Evolutionary conservation across 2,329 filamentous ascomycete species (phyloP), one percentile per base, ranked within the genome.

Genomic region (Penicillium janthinellum): DNA sequence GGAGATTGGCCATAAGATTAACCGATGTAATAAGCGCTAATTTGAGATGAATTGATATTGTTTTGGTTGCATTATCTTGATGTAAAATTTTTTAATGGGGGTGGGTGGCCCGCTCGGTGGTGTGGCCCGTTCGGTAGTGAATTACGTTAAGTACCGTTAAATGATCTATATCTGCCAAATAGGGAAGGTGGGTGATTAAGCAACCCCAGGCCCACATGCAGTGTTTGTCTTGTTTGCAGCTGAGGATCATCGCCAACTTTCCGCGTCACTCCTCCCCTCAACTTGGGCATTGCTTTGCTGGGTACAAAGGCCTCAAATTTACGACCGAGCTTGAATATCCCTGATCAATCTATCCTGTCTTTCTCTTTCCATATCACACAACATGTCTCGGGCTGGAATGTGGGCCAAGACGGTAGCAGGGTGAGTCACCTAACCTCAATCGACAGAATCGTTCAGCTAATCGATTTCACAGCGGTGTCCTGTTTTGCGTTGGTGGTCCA

Each of bases 401-500:
- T 85, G 81, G 77, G 64, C 85, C 62, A 95, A 95, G 79, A 91
- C 94, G 85, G 68, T 88, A 5, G 78, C 81, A 54, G 86, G 82
- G 90, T 93, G 81, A 79, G 87, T 76, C 53, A 49, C 41, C 14
- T 57, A 56, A 42, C 35, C 22, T 3, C 64, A 59, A 54, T 62
- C 34, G n/a, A 11, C 42, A 11, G n/a, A 37, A 17, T 56, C n/a
- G 34, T 38, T 12, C 42, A 31, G 31, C 56, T 67, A 39, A 65
- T 15, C 38, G 14, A 22, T n/a, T 52, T 44, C 28, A 17, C 70
- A 97, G 93, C 60, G 91, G 90, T 68, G 83, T 82, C 44, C 77
- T 83, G 49, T 82, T 95, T 68, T 88, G 87, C 71, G 83, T 97
- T 60, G 95, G 95, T 54, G 95, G 95, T 3, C 95, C 95, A 25